These are phyloP conservation scores for Aplosporella prunicola DNA, from an alignment of 2,329 filamentous ascomycete species.

Conservation along the genomic window DNA sequence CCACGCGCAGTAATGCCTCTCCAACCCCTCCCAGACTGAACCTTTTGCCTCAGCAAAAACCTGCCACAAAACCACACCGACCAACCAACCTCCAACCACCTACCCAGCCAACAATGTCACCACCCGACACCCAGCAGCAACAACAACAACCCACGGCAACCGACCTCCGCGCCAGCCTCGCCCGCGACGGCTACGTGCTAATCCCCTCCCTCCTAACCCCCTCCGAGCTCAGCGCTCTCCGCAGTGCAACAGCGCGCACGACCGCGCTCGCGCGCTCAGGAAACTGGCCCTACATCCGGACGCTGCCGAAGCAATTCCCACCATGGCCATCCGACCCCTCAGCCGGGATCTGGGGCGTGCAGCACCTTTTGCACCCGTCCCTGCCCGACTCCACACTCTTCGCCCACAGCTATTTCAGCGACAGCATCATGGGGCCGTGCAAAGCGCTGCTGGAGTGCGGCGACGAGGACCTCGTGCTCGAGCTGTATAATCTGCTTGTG, in stretches of 20 bases:
- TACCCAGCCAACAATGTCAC: too few species aligned
- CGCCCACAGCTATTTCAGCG: conserved; percentile 61
- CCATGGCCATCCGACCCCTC: conserved; percentile 60
- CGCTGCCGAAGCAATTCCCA: conserved; percentile 82
- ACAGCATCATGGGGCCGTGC: conserved; percentile 23
- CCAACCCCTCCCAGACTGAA: too few species aligned
- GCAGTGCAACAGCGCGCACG: conserved; percentile 48
- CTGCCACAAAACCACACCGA: too few species aligned
- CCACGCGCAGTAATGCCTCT: too few species aligned
- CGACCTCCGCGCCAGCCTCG: conserved; percentile 47
- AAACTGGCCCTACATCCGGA: conserved; percentile 71
- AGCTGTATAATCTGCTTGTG: conserved; percentile 79
- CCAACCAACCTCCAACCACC: too few species aligned
- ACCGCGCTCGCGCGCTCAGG: conserved; percentile 57
- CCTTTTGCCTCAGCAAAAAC: too few species aligned
- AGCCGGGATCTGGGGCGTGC: conserved; percentile 77
- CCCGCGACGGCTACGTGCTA: conserved; percentile 65
- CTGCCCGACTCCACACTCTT: conserved; percentile 56
- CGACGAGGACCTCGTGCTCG: conserved; percentile 63
- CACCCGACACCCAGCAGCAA: too few species aligned
- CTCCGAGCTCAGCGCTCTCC: conserved; percentile 49
- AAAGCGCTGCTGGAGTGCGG: conserved; percentile 47
- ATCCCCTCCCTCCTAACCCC: conserved; percentile 55
- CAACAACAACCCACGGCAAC: too few species aligned
- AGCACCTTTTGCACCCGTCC: conserved; percentile 69